Conservation (phyloP, 257 asterid genomes). For the Solanum tarapatanum region DNA sequence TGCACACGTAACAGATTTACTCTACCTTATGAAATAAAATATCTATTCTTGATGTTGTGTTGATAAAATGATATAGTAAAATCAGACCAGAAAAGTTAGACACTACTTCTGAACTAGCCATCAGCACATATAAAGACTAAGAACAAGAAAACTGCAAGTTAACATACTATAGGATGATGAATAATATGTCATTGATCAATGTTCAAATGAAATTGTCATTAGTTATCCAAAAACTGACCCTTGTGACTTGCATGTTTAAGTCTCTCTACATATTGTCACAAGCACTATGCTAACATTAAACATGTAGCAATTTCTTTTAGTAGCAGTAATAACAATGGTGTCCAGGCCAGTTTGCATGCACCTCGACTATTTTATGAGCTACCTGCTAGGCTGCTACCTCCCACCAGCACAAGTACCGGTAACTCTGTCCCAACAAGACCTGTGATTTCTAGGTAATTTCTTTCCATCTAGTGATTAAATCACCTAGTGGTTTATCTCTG, state of each 20-base stretch:
- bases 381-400: too few relatives aligned
- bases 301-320: not conserved
- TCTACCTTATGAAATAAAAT: not conserved
- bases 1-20: not conserved
- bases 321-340: not conserved
- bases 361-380: not conserved
- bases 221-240: not conserved
- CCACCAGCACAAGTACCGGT: too few relatives aligned
- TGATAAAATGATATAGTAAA: not conserved
- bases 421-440: not conserved
- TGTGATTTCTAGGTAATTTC: not conserved
- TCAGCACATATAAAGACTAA: not conserved
- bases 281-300: not conserved
- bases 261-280: not conserved
- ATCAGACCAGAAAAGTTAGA: not conserved
- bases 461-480: not conserved
- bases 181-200: not conserved
- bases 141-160: not conserved
- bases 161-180: not conserved
- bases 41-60: not conserved
- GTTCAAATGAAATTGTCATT: not conserved
- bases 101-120: not conserved
- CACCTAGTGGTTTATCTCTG: not conserved
- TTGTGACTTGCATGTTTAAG: not conserved
- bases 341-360: not conserved